phyloP scores from a whole-genome alignment of 371 early-diverging fungal genomes.

The Zopfochytrium polystomum region DNA sequence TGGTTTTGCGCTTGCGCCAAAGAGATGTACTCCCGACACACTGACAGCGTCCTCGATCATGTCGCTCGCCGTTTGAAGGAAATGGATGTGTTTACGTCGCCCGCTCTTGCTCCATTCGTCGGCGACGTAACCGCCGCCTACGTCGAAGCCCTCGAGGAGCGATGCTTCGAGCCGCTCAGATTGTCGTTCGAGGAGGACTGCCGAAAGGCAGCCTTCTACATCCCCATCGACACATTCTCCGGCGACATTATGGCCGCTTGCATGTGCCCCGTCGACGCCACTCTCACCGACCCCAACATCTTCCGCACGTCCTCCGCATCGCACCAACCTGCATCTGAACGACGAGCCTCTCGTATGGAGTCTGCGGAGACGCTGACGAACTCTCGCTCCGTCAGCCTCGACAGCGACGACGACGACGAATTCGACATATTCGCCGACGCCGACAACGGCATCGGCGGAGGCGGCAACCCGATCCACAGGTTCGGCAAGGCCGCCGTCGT shows the following conservation, averaged over 20 bases:
- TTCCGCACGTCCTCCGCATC: background rate
- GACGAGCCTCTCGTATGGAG: too few species aligned
- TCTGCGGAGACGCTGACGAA: too few species aligned
- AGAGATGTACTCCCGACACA: background rate
- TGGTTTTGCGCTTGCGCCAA: conserved; percentile 1
- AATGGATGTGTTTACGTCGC: background rate
- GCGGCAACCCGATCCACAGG: background rate
- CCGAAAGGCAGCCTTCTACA: background rate
- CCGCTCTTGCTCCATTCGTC: background rate
- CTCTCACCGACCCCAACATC: background rate
- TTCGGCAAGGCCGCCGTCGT: background rate
- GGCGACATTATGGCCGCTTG: background rate
- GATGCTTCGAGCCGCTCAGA: background rate
- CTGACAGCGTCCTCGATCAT: background rate
- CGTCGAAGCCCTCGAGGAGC: background rate
- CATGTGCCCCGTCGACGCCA: background rate
- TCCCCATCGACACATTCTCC: background rate
- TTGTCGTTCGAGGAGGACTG: background rate
- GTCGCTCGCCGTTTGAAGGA: background rate
- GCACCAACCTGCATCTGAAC: background rate
- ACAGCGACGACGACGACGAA: background rate
- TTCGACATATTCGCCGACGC: background rate
- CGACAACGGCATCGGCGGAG: background rate
- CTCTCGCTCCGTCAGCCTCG: too few species aligned
- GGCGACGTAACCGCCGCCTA: background rate